Conservation (phyloP, 2,329 filamentous ascomycete species). For the Malbranchea cinnamomea region DNA sequence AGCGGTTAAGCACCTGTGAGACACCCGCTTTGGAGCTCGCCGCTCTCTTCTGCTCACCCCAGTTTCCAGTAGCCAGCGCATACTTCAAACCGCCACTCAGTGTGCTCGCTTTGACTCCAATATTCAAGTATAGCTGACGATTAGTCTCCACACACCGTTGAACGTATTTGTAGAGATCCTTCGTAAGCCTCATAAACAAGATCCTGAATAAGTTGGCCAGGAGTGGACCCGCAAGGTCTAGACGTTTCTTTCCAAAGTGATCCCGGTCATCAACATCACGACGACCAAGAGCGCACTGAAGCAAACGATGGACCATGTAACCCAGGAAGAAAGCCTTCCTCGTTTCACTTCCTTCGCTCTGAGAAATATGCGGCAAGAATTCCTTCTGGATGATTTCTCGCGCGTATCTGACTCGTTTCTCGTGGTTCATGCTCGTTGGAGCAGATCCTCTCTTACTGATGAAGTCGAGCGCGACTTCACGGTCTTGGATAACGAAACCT, state of each 20-base stretch:
- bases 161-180: conserved; percentile 80
- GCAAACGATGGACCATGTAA: conserved; percentile 94
- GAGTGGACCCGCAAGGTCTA: conserved; percentile 86
- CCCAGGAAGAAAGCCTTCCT: conserved; percentile 95
- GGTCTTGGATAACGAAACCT: conserved; percentile 88
- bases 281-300: conserved; percentile 84
- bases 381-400: conserved; percentile 95
- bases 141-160: conserved; percentile 83
- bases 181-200: conserved; percentile 79
- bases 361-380: conserved; percentile 88
- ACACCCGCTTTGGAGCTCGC: conserved; percentile 90
- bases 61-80: conserved; percentile 92
- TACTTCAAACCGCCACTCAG: conserved; percentile 92
- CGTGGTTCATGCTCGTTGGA: conserved; percentile 56
- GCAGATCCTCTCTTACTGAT: conserved; percentile 80
- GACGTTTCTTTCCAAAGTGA: conserved; percentile 96
- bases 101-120: conserved; percentile 82
- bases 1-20: conserved; percentile 93
- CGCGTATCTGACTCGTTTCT: conserved; percentile 83
- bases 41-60: conserved; percentile 99
- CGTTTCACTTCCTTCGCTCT: conserved; percentile 86
- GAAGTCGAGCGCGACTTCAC: conserved; percentile 84
- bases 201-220: conserved; percentile 92
- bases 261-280: conserved; percentile 94
- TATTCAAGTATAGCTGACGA: conserved; percentile 75